Evolutionary conservation across 768 basidiomycete species (phyloP), one percentile per base, ranked within the genome.

Genomic region (Wakefieldia striispora): DNA sequence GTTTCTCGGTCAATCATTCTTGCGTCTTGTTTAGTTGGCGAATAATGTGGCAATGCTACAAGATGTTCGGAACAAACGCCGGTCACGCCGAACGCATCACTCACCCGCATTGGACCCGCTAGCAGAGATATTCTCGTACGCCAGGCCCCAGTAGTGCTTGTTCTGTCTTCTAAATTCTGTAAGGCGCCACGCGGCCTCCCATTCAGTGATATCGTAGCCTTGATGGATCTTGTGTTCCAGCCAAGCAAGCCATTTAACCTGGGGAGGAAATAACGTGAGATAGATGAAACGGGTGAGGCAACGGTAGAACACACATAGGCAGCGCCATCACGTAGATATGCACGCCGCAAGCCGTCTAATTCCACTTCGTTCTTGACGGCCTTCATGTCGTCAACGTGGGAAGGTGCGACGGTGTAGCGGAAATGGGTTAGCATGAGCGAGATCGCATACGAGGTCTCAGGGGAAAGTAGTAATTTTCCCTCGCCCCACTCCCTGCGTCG

Each of bases 91-190:
- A 19, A 51, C 0, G 10, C 36, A 35, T 29, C 14, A 62, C 77
- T 54, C 48, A 81, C 80, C 81, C 47, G 91, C 95, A 64, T 99
- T 95, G 3, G 89, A 77, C 3, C 95, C 95, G 34, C 81, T 84
- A 2, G 90, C 95, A 20, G 87, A 90, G 53, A 97, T 95, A 47
- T 84, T 90, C 68, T 90, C 88, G 56, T 94, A 94, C 6, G 91
- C 91, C 16, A 90, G 81, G 6, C 91, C 90, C 81, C 83, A 83
- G 63, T 85, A 91, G 55, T 86, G 72, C 69, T 84, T 84, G 57
- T 80, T 75, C 61, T 82, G 76, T 60, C 80, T 73, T 52, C 92
- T 76, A 65, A 81, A 90, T 68, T 88, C 84, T 0, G 84, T 87
- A 49, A 97, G 72, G 45, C 89, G 81, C 66, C 85, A 90, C 1